Conservation (phyloP, 768 basidiomycete species). For the Psilocybe subaeruginosa region DNA sequence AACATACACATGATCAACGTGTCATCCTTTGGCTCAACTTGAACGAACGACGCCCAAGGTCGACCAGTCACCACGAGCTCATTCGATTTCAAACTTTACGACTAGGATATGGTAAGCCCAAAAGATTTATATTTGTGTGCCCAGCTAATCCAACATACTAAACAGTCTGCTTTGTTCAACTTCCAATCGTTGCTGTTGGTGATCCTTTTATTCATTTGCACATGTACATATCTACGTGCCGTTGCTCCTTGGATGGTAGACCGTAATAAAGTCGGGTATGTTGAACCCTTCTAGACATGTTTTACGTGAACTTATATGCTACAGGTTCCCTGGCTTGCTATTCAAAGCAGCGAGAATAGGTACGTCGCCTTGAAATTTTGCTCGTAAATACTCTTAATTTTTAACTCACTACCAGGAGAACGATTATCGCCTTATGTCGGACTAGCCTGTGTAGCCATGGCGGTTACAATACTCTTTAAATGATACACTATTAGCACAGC, state of each 20-base stretch:
- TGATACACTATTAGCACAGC: conserved; percentile 32
- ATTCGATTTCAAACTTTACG: neutral
- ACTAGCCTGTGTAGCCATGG: conserved; percentile 93
- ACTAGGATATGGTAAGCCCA: conserved; percentile 4
- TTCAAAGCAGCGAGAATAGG: conserved; percentile 98
- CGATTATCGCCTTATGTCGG: conserved; percentile 95
- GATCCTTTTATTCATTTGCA: conserved; percentile 92
- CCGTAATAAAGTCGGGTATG: conserved; percentile 92
- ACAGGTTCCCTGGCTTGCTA: conserved; percentile 87
- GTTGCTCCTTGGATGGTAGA: conserved; percentile 91
- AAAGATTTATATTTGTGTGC: neutral
- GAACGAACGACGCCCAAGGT: neutral
- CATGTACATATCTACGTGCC: conserved; percentile 93
- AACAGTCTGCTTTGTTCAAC: conserved; percentile 91
- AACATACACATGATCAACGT: neutral
- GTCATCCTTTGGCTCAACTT: neutral
- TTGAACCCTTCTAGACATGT: neutral
- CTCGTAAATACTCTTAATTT: neutral
- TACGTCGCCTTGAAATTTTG: conserved; percentile 35
- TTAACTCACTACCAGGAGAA: conserved; percentile 62
- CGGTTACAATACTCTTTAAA: conserved; percentile 61
- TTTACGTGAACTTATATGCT: neutral
- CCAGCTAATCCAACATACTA: neutral
- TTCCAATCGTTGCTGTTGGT: conserved; percentile 95
- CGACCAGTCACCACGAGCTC: neutral